These are phyloP conservation scores for Suhomyces bokatorum DNA, from an alignment of 1,139 yeast species.

Conservation along the genomic window DNA sequence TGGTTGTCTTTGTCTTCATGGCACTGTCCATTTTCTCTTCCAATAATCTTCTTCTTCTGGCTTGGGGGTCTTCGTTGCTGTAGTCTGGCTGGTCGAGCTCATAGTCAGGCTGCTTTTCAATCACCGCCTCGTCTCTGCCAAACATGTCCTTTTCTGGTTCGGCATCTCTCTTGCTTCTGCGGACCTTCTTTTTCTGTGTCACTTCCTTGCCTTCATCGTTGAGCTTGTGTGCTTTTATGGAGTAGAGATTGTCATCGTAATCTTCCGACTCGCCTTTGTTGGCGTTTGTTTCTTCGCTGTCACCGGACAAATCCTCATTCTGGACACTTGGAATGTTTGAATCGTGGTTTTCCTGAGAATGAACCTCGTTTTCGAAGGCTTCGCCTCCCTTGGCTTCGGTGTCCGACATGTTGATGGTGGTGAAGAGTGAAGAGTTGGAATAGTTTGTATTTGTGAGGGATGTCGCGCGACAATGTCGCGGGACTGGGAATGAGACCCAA, in stretches of 20 bases:
- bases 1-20: constrained; percentile 61
- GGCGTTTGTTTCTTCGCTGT: background rate
- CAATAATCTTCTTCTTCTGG: constrained; percentile 68
- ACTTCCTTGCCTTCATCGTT: constrained; percentile 22
- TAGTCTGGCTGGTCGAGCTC: constrained; percentile 16
- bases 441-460: constrained; percentile 3
- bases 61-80: constrained; percentile 46
- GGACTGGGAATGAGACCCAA: too few relatives aligned
- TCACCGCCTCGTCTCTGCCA: constrained; percentile 11
- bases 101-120: constrained; percentile 7
- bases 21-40: constrained; percentile 83
- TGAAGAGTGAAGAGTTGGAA: background rate
- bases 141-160: constrained; percentile 13
- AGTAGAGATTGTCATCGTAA: constrained; percentile 29
- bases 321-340: background rate
- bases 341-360: background rate
- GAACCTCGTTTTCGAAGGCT: constrained; percentile 4
- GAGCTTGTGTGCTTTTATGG: constrained; percentile 34
- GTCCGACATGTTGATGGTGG: constrained; percentile 7
- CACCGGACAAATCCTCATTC: background rate
- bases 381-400: constrained; percentile 5
- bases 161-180: constrained; percentile 21
- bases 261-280: constrained; percentile 5
- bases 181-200: constrained; percentile 44
- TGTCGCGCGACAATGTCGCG: constrained; percentile 9